Percentiles rank a stretch among this genome's conserved stretches.
Evolutionary conservation across 2,329 filamentous ascomycete genomes (phyloP).

Genomic region (Sarocladium kiliense): DNA sequence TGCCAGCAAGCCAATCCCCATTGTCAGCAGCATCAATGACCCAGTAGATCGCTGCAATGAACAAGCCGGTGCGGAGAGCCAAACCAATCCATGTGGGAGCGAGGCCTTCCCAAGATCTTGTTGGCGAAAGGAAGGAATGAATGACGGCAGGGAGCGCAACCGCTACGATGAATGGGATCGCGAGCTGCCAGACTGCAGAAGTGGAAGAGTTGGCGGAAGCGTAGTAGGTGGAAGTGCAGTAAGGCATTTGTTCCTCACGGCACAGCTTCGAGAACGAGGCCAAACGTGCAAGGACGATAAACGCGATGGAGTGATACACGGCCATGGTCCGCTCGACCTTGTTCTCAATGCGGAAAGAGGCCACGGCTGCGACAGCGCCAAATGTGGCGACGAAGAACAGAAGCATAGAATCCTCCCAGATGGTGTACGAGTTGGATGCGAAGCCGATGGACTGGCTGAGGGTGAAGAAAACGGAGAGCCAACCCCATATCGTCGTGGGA

Average conservation of each 20-base stretch:
- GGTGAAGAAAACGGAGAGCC: conserved; percentile 75
- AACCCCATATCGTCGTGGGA: conserved; percentile 82
- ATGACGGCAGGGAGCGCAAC: conserved; percentile 68
- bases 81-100: conserved; percentile 80
- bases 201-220: conserved; percentile 87
- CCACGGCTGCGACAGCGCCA: conserved; percentile 66
- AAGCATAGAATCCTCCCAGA: conserved; percentile 96
- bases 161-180: conserved; percentile 71
- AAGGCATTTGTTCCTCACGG: conserved; percentile 97
- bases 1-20: conserved; percentile 65
- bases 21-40: conserved; percentile 84
- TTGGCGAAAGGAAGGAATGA: conserved; percentile 75
- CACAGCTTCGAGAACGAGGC: conserved; percentile 89
- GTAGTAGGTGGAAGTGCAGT: conserved; percentile 93
- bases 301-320: conserved; percentile 78
- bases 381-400: conserved; percentile 90
- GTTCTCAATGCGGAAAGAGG: conserved; percentile 68
- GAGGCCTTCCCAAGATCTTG: conserved; percentile 81
- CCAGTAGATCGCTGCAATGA: conserved; percentile 81
- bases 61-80: conserved; percentile 69
- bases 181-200: conserved; percentile 83
- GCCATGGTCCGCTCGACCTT: conserved; percentile 67
- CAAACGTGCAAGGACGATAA: conserved; percentile 71
- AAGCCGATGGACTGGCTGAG: conserved; percentile 89
- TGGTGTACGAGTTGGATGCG: conserved; percentile 95